Conservation (phyloP, 805 yeast genomes). For the Kodamaea sagamina region DNA sequence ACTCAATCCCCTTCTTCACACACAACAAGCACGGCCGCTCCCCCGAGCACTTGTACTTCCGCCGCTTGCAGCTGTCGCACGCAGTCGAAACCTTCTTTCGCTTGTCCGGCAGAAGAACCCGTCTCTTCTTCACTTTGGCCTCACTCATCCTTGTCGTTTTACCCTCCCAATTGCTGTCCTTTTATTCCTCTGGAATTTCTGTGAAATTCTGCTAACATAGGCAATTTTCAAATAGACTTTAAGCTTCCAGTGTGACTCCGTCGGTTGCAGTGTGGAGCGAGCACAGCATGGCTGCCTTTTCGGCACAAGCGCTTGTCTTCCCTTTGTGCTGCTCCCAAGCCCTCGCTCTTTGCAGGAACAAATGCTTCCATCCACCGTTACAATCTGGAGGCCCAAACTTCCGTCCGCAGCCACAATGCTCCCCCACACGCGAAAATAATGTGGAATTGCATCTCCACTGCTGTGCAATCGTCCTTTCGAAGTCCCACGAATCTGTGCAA, state of each 20-base stretch:
- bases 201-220: slow-evolving; percentile 3
- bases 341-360: background rate
- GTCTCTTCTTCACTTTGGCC: slow-evolving; percentile 11
- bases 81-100: slow-evolving; percentile 30
- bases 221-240: slow-evolving; percentile 2
- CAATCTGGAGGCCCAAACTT: background rate
- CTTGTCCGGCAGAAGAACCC: slow-evolving; percentile 19
- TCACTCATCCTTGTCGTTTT: slow-evolving; percentile 5
- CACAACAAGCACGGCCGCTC: slow-evolving; percentile 25
- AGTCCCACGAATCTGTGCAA: background rate
- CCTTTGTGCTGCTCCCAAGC: background rate
- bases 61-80: slow-evolving; percentile 26
- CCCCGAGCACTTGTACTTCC: slow-evolving; percentile 26
- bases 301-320: slow-evolving; percentile 5
- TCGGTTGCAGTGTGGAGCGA: slow-evolving; percentile 4
- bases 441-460: background rate
- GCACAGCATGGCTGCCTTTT: background rate
- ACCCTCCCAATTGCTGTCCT: slow-evolving; percentile 6
- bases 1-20: slow-evolving; percentile 21
- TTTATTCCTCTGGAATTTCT: slow-evolving; percentile 2
- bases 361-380: background rate
- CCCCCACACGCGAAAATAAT: background rate
- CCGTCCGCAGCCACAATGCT: background rate
- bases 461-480: background rate
- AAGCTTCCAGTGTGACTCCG: slow-evolving; percentile 7